A percentile compares a stretch with the other conserved stretches of the same genome.
These are phyloP conservation scores for Aspergillus eucalypticola DNA, from an alignment of 2,329 filamentous ascomycete species.

Conservation along the genomic window DNA sequence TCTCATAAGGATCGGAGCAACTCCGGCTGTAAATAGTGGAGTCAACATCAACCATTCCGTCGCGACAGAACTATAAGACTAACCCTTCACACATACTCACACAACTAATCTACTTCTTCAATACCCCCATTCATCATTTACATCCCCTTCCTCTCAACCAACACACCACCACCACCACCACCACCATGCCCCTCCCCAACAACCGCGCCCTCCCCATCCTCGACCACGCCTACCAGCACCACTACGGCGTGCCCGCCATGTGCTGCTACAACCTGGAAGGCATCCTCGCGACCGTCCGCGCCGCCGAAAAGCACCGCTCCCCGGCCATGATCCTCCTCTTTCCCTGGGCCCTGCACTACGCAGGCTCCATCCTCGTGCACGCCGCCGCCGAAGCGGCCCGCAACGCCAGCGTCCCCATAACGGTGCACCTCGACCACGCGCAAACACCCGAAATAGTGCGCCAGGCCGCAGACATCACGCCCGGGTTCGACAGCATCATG, in stretches of 20 bases:
- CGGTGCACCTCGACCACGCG: constrained; percentile 67
- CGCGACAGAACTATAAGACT: not conserved
- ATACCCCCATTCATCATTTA: not conserved
- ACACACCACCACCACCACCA: constrained; percentile 1
- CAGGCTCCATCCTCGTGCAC: constrained; percentile 57
- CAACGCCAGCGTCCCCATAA: constrained; percentile 59
- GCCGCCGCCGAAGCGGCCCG: constrained; percentile 59
- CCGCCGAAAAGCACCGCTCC: constrained; percentile 66
- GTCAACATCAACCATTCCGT: not conserved
- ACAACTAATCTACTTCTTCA: not conserved
- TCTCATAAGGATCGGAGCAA: constrained; percentile 17
- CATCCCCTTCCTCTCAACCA: not conserved
- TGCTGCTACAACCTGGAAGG: constrained; percentile 71
- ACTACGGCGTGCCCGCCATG: constrained; percentile 62
- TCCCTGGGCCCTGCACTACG: constrained; percentile 71
- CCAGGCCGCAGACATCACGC: constrained; percentile 57
- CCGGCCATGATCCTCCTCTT: constrained; percentile 73
- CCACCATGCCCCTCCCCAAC: constrained; percentile 41
- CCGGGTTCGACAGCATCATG: constrained; percentile 72
- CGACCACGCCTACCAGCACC: constrained; percentile 55
- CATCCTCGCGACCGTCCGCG: constrained; percentile 67
- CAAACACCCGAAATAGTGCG: constrained; percentile 65
- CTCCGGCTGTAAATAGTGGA: constrained; percentile 12
- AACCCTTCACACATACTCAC: not conserved
- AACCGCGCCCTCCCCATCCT: constrained; percentile 60